Evolutionary conservation across 2,329 filamentous ascomycete genomes (phyloP), one percentile per base, ranked within the genome.

Genomic region (Hymenoscyphus infarciens): DNA sequence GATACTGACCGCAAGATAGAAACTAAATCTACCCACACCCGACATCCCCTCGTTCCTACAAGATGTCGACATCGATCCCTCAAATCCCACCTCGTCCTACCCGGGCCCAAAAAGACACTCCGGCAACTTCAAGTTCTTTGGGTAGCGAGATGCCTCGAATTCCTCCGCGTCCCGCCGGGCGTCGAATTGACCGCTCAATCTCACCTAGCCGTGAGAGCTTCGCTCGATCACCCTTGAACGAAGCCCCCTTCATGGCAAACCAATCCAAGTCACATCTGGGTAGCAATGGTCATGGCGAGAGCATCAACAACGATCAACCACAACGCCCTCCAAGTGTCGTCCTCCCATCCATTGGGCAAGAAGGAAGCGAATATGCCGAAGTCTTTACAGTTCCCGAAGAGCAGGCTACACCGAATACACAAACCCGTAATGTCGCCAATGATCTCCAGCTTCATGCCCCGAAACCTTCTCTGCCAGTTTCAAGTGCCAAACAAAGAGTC

Each of bases 371-470:
- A 78, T 97, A 97, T 77, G 91, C 86, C 59, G 88, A 85, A 71
- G 78, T 86, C 58, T 76, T 67, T 73, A 75, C 75, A 25, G 74
- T 82, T 38, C 72, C 80, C 38, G 79, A 81, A n/a, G 81, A 83
- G 65, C 67, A 77, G 57, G 76, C 76, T 62, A 71, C 76, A 38
- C 82, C 84, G 5, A 86, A 89, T 10, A 83, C 89, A 71, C 88
- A 95, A 75, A 93, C 88, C 22, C 87, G 90, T 72, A 91, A 88
- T 69, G 82, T 97, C 61, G 88, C 85, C 68, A 86, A 89, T 62
- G 91, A 96, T 73, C 78, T 97, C 70, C 90, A 95, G 76, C 85
- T 98, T 63, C 87, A 96, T 77, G 92, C 93, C 63, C 94, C 94
- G 2, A 95, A 88, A 77, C 92, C 94, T 5, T 96, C 92, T 15